phyloP scores from a whole-genome alignment of 306 rosid species.

The Vigna reflexopilosa region DNA sequence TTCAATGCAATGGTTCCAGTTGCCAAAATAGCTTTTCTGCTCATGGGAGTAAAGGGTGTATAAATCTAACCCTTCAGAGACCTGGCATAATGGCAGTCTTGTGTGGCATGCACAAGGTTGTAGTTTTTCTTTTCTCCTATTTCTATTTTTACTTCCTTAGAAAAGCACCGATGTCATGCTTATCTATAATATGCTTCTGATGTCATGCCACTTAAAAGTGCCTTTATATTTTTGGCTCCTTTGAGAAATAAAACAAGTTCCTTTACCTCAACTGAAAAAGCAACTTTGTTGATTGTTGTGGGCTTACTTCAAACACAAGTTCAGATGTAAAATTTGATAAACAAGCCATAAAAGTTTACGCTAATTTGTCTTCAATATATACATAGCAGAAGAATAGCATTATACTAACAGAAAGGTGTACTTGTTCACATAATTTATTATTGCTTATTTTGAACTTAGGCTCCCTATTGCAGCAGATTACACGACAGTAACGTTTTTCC shows the following conservation, averaged over 20 bases:
- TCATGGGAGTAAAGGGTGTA: background rate
- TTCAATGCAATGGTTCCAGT: slow-evolving; percentile 21
- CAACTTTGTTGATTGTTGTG: background rate
- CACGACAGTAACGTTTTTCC: slow-evolving; percentile 4
- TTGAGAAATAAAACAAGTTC: background rate
- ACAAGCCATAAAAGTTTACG: background rate
- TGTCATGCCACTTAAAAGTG: background rate
- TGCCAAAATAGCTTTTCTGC: background rate
- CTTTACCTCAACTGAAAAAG: slow-evolving; percentile 1
- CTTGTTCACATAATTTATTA: background rate
- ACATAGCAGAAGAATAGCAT: slow-evolving; percentile 13
- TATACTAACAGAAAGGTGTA: background rate
- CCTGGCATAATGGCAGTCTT: background rate
- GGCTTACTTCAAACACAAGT: slow-evolving; percentile 32
- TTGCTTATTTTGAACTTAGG: slow-evolving; percentile 16
- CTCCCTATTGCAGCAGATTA: background rate
- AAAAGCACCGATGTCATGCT: slow-evolving; percentile 8
- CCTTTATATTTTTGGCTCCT: background rate
- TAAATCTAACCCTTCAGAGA: background rate
- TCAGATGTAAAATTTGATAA: slow-evolving; percentile 1
- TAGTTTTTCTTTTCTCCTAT: background rate
- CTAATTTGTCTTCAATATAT: slow-evolving; percentile 11
- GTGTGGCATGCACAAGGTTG: background rate
- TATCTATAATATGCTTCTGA: slow-evolving; percentile 7
- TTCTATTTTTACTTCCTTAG: slow-evolving; percentile 19